A percentile compares a stretch with the other conserved stretches of the same genome.
Evolutionary conservation across 768 basidiomycete species (phyloP).

Genomic region (Leccinum longicurvipes): DNA sequence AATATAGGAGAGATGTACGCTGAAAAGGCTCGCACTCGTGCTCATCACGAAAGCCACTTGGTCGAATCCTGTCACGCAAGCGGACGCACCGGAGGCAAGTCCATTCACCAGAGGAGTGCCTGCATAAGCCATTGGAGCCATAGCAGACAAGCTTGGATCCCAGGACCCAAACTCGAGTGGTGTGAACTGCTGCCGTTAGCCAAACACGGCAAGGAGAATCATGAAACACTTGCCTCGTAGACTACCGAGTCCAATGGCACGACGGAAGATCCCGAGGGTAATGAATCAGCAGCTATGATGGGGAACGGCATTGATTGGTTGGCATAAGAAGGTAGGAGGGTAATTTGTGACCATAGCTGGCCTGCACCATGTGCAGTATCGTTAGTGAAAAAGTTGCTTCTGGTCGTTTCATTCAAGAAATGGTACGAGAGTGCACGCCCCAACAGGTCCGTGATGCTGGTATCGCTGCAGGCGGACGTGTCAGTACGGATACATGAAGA

Average conservation of each 20-base stretch:
- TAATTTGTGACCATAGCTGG: constrained; percentile 61
- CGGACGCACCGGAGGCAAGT: constrained; percentile 45
- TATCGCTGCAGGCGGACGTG: constrained; percentile 41
- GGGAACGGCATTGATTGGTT: constrained; percentile 59
- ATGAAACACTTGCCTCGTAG: constrained; percentile 47
- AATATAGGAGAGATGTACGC: constrained; percentile 34
- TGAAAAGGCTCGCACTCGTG: constrained; percentile 67
- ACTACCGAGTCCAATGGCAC: constrained; percentile 45
- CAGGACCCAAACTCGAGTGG: constrained; percentile 72
- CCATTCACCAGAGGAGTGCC: constrained; percentile 67
- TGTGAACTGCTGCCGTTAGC: constrained; percentile 40
- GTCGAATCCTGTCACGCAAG: constrained; percentile 74
- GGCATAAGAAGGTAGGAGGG: constrained; percentile 48
- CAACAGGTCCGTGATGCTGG: constrained; percentile 64
- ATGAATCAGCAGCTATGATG: constrained; percentile 57
- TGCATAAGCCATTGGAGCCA: constrained; percentile 56
- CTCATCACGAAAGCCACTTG: constrained; percentile 75
- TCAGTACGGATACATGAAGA: neutral
- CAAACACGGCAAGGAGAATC: constrained; percentile 4
- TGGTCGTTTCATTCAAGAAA: constrained; percentile 64
- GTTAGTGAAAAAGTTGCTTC: constrained; percentile 58
- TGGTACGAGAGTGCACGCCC: constrained; percentile 66
- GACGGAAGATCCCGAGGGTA: constrained; percentile 39
- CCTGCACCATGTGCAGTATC: constrained; percentile 67
- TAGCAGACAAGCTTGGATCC: constrained; percentile 70